phyloP scores from a whole-genome alignment of 2,329 filamentous ascomycete species.

The Ceratocystis colombiana region DNA sequence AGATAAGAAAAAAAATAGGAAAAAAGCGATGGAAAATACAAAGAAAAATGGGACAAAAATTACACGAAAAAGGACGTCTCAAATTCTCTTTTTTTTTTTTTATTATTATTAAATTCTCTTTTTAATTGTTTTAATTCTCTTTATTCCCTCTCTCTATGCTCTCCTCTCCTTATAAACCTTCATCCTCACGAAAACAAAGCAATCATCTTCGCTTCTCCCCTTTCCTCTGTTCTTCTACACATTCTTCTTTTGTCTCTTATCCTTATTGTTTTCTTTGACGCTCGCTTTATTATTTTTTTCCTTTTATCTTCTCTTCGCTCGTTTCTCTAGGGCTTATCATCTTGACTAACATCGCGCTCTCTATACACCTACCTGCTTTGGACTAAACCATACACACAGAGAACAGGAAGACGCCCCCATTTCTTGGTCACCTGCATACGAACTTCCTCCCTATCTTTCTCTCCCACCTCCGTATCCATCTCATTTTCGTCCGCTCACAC shows the following conservation, averaged over 20 bases:
- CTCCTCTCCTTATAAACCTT: neutral
- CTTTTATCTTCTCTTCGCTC: neutral
- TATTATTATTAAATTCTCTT: neutral
- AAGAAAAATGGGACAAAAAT: too few relatives aligned
- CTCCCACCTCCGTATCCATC: constrained; percentile 15
- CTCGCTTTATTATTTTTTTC: too few relatives aligned
- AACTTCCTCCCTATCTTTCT: neutral
- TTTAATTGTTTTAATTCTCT: constrained; percentile 6
- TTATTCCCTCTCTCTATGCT: constrained; percentile 5
- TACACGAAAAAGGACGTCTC: neutral
- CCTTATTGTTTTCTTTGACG: too few relatives aligned
- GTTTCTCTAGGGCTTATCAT: constrained; percentile 4
- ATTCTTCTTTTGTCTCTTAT: too few relatives aligned
- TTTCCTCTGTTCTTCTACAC: too few relatives aligned
- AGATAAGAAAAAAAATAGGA: neutral
- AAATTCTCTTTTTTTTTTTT: neutral
- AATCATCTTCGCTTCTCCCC: too few relatives aligned
- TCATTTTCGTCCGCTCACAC: neutral
- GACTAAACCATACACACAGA: constrained; percentile 4
- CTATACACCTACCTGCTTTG: neutral
- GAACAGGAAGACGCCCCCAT: constrained; percentile 1
- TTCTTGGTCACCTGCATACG: neutral
- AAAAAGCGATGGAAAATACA: neutral
- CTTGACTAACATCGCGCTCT: neutral
- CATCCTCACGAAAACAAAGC: too few relatives aligned